Percentiles rank a stretch among this genome's conserved stretches.
Conservation (phyloP, 179 eudicot species). For the Actinidia arguta region DNA sequence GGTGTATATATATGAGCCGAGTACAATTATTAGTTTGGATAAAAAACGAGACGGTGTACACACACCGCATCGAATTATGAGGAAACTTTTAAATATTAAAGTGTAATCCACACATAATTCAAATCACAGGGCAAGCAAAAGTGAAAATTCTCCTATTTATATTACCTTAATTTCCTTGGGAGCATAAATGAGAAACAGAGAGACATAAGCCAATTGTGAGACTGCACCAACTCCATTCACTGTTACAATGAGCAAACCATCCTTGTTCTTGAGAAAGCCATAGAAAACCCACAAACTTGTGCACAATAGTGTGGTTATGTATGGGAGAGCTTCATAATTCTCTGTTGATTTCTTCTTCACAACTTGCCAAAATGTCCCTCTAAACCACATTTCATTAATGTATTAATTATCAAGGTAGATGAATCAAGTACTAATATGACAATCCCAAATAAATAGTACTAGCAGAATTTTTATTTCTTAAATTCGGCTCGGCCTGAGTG, state of each 20-base stretch:
- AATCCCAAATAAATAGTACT: not conserved
- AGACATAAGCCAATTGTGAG: not conserved
- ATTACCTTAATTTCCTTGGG: slow-evolving; percentile 1
- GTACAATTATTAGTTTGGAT: no score
- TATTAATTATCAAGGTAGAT: not conserved
- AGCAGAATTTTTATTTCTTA: no score
- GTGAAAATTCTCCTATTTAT: not conserved
- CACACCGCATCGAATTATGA: no score
- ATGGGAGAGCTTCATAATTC: slow-evolving; percentile 40
- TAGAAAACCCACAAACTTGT: slow-evolving; percentile 48
- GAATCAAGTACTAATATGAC: not conserved
- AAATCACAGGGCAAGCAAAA: not conserved
- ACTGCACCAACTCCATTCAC: slow-evolving; percentile 6
- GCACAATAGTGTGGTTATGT: slow-evolving; percentile 38
- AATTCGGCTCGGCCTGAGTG: no score
- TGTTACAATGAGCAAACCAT: slow-evolving; percentile 7
- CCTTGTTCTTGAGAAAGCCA: slow-evolving; percentile 24
- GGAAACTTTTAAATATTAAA: no score
- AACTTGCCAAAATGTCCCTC: slow-evolving; percentile 38
- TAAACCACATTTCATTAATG: not conserved
- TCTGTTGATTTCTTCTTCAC: slow-evolving; percentile 48
- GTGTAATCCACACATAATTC: not conserved
- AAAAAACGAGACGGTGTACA: no score
- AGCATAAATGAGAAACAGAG: slow-evolving; percentile 14
- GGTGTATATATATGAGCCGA: no score